These are phyloP conservation scores for Aegilops bicornis DNA, from an alignment of 176 grass and related monocot genomes.

Conservation along the genomic window DNA sequence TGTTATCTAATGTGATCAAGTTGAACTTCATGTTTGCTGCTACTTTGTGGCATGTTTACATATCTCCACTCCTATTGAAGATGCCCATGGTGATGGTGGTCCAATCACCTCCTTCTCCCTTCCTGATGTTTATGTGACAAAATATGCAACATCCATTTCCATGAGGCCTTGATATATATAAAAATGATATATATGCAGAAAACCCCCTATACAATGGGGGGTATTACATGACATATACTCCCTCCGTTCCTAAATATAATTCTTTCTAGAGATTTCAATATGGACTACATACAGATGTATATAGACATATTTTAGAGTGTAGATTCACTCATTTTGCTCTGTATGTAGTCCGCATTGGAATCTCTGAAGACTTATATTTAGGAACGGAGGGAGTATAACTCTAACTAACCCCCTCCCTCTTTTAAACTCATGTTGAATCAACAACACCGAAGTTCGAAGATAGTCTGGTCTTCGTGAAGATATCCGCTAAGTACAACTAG, in stretches of 20 bases:
- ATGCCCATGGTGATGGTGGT: neutral
- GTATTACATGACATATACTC: no score
- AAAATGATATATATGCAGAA: no score
- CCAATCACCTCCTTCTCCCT: neutral
- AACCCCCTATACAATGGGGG: no score
- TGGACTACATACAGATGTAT: no score
- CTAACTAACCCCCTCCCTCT: neutral
- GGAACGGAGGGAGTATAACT: no score
- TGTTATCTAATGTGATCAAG: neutral
- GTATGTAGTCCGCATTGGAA: no score
- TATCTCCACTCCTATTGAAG: neutral
- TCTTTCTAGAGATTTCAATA: no score
- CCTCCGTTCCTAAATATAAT: no score
- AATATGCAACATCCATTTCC: neutral
- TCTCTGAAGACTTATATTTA: no score
- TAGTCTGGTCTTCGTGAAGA: neutral
- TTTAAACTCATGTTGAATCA: neutral
- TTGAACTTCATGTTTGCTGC: neutral
- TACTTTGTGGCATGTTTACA: constrained; percentile 10
- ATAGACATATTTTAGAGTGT: no score
- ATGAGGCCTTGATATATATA: neutral
- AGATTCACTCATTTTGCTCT: no score
- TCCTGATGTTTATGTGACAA: neutral
- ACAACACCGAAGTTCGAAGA: neutral
- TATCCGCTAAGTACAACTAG: neutral